Evolutionary conservation across 352 stramenopile species (phyloP).

Genomic region (Phytophthora syringae): DNA sequence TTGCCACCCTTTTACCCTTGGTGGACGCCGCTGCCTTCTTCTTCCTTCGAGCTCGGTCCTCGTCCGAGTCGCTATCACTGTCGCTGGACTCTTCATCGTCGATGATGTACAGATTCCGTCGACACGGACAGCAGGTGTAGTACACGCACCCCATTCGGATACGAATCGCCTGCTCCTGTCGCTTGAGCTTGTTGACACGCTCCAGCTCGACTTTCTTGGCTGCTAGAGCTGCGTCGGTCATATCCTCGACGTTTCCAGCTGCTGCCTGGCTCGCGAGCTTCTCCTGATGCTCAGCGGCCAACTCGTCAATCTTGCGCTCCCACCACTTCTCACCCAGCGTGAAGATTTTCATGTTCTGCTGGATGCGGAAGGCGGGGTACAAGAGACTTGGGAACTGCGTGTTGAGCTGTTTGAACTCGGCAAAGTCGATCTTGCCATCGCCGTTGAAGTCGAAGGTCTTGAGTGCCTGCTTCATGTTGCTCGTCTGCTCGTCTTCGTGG

Average conservation of each 20-base stretch:
- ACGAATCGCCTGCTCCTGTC: slow-evolving; percentile 58
- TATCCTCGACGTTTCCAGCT: slow-evolving; percentile 35
- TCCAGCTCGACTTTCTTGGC: slow-evolving; percentile 38
- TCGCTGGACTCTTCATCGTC: slow-evolving; percentile 47
- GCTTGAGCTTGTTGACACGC: slow-evolving; percentile 49
- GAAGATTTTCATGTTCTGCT: slow-evolving; percentile 76
- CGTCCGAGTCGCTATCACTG: slow-evolving; percentile 45
- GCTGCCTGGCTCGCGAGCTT: slow-evolving; percentile 45
- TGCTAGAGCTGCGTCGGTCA: slow-evolving; percentile 37
- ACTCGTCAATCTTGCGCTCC: slow-evolving; percentile 61
- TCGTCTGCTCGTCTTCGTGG: slow-evolving; percentile 65
- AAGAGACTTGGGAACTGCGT: slow-evolving; percentile 67
- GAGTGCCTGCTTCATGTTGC: slow-evolving; percentile 74
- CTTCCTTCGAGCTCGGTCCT: slow-evolving; percentile 30
- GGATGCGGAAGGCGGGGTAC: slow-evolving; percentile 76
- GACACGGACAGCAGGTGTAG: slow-evolving; percentile 73
- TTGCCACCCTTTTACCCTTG: slow-evolving; percentile 38
- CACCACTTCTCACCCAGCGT: slow-evolving; percentile 74
- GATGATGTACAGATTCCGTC: slow-evolving; percentile 62
- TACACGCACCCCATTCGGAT: slow-evolving; percentile 74
- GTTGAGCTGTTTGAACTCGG: slow-evolving; percentile 72
- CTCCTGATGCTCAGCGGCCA: slow-evolving; percentile 51
- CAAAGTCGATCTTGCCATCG: slow-evolving; percentile 78
- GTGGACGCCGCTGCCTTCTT: slow-evolving; percentile 7
- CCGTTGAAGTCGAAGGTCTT: slow-evolving; percentile 73